These are phyloP conservation scores for Lipomyces japonicus DNA, from an alignment of 805 yeast genomes.

Conservation along the genomic window DNA sequence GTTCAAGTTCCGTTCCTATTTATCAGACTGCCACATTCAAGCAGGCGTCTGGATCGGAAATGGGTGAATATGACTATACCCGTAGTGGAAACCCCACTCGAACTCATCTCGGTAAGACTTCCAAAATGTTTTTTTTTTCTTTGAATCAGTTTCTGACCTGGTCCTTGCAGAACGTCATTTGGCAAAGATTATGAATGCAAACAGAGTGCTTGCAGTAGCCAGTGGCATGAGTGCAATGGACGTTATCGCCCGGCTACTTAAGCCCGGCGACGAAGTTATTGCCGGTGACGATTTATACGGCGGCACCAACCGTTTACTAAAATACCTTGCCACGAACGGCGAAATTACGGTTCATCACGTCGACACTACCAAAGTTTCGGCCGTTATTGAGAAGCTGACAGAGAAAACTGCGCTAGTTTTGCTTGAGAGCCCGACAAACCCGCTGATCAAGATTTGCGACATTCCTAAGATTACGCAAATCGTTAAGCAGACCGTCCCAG, in stretches of 20 bases:
- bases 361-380: constrained; percentile 71
- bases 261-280: constrained; percentile 83
- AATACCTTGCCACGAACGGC: constrained; percentile 61
- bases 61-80: constrained; percentile 84
- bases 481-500: constrained; percentile 66
- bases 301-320: constrained; percentile 82
- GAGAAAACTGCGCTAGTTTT: constrained; percentile 68
- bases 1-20: constrained; percentile 80
- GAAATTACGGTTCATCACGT: constrained; percentile 67
- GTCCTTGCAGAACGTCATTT: constrained; percentile 56
- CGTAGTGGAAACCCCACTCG: constrained; percentile 94
- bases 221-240: constrained; percentile 94
- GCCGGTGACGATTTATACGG: constrained; percentile 96
- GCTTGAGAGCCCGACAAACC: constrained; percentile 91
- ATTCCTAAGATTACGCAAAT: constrained; percentile 60
- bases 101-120: constrained; percentile 46
- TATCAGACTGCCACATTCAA: constrained; percentile 95
- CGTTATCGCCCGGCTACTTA: constrained; percentile 67
- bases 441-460: constrained; percentile 83
- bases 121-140: background rate
- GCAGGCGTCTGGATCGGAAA: constrained; percentile 63
- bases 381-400: constrained; percentile 55
- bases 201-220: constrained; percentile 72
- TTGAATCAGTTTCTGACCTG: too few relatives aligned
- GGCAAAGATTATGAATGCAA: constrained; percentile 74